Evolutionary conservation across 805 yeast species (phyloP).

Genomic region (Kuraishia piskuri): DNA sequence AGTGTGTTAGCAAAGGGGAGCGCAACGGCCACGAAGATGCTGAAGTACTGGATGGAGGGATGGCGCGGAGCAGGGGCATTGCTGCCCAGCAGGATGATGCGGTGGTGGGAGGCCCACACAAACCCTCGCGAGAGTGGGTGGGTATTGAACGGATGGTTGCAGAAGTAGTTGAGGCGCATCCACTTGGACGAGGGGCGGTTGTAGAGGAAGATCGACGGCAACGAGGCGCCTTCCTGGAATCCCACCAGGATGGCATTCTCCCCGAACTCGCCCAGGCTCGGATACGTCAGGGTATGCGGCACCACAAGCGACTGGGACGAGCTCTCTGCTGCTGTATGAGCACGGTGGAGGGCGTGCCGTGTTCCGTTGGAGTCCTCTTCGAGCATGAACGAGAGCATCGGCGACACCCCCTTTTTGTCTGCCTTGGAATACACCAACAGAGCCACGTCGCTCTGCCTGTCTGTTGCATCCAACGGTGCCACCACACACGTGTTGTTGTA

Average conservation of each 20-base stretch:
- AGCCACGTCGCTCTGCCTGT: conserved; percentile 1
- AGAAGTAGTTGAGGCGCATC: conserved; percentile 50
- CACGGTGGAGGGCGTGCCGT: conserved; percentile 10
- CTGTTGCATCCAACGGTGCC: neutral
- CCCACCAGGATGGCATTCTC: conserved; percentile 59
- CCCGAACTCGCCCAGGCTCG: conserved; percentile 59
- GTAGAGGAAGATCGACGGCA: conserved; percentile 39
- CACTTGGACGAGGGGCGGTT: conserved; percentile 51
- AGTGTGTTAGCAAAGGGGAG: conserved; percentile 44
- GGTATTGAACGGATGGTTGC: conserved; percentile 42
- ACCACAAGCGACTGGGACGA: conserved; percentile 14
- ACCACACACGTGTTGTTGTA: neutral
- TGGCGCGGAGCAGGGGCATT: conserved; percentile 33
- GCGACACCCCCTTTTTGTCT: conserved; percentile 8
- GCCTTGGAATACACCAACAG: conserved; percentile 1
- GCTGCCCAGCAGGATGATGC: conserved; percentile 54
- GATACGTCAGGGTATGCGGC: conserved; percentile 41
- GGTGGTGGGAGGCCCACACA: conserved; percentile 75
- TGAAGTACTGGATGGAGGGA: conserved; percentile 39
- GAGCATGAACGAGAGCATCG: conserved; percentile 15
- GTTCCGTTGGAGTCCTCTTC: conserved; percentile 7
- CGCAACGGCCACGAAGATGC: conserved; percentile 37
- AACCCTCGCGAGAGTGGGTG: conserved; percentile 62
- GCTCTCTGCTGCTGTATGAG: neutral
- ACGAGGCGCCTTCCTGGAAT: conserved; percentile 36